Conservation (phyloP, 2,329 filamentous ascomycete genomes). For the Endoconidiophora polonica region DNA sequence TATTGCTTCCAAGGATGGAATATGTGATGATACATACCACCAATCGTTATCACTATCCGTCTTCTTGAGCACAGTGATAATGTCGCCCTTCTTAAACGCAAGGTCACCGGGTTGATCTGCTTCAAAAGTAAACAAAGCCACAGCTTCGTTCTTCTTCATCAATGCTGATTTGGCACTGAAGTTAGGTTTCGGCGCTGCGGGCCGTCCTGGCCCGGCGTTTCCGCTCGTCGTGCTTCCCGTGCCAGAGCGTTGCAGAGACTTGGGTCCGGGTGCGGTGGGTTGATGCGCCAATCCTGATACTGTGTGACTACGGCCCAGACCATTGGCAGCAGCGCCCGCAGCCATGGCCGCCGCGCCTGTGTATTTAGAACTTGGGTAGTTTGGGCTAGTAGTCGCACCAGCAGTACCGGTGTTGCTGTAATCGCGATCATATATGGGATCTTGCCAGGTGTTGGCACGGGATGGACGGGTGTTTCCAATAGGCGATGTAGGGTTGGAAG, state of each 20-base stretch:
- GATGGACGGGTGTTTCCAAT: conserved; percentile 39
- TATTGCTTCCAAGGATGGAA: background rate
- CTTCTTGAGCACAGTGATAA: conserved; percentile 88
- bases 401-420: background rate
- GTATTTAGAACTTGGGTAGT: background rate
- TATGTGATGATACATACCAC: conserved; percentile 46
- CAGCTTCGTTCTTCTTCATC: conserved; percentile 59
- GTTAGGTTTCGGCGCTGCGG: conserved; percentile 76
- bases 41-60: conserved; percentile 90
- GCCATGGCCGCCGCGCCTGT: background rate
- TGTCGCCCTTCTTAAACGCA: conserved; percentile 90
- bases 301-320: conserved; percentile 34
- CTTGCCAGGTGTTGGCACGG: conserved; percentile 56
- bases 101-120: conserved; percentile 84
- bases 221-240: conserved; percentile 7
- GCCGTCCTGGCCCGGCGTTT: conserved; percentile 48
- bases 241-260: conserved; percentile 9
- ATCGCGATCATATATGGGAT: conserved; percentile 49
- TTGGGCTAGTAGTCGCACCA: background rate
- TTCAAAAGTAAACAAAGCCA: conserved; percentile 88
- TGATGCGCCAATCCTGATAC: conserved; percentile 21
- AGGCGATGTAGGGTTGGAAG: background rate
- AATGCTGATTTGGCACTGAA: conserved; percentile 45
- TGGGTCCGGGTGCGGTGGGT: background rate
- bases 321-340: conserved; percentile 15